phyloP scores from a whole-genome alignment of 805 yeast species.

The Phaffomyces antillensis region DNA sequence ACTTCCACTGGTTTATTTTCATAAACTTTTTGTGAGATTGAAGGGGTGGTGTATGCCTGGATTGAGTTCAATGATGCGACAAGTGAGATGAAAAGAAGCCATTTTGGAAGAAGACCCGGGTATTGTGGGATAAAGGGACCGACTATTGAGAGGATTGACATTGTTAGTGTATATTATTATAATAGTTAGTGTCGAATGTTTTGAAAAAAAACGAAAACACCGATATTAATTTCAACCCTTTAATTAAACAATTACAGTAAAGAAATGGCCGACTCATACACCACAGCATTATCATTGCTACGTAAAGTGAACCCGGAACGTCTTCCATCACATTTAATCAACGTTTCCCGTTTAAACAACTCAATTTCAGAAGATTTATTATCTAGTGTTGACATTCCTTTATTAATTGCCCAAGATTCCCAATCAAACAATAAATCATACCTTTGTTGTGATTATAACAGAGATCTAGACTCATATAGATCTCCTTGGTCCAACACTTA shows the following conservation, averaged over 20 bases:
- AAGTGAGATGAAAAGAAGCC: conserved; percentile 74
- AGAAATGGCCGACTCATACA: conserved; percentile 40
- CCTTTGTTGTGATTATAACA: conserved; percentile 86
- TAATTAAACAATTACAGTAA: neutral
- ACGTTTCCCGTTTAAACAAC: conserved; percentile 39
- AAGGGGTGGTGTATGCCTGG: conserved; percentile 76
- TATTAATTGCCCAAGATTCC: conserved; percentile 33
- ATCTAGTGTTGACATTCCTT: conserved; percentile 82
- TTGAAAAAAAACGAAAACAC: neutral
- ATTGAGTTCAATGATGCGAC: conserved; percentile 89
- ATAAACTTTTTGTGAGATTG: conserved; percentile 76
- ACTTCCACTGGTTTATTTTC: conserved; percentile 55
- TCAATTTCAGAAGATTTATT: conserved; percentile 81
- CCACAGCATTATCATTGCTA: conserved; percentile 72
- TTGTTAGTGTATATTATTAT: conserved; percentile 3
- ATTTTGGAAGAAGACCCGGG: conserved; percentile 64
- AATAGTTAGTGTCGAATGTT: no score
- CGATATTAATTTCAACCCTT: neutral
- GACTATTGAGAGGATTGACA: conserved; percentile 29
- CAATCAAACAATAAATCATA: conserved; percentile 56
- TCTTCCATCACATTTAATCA: conserved; percentile 36
- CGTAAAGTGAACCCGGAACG: conserved; percentile 69
- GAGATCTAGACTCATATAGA: conserved; percentile 89
- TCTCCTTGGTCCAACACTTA: conserved; percentile 87
- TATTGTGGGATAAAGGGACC: conserved; percentile 32